phyloP scores from a whole-genome alignment of 371 early-diverging fungal species.

The Mortierella sp. region DNA sequence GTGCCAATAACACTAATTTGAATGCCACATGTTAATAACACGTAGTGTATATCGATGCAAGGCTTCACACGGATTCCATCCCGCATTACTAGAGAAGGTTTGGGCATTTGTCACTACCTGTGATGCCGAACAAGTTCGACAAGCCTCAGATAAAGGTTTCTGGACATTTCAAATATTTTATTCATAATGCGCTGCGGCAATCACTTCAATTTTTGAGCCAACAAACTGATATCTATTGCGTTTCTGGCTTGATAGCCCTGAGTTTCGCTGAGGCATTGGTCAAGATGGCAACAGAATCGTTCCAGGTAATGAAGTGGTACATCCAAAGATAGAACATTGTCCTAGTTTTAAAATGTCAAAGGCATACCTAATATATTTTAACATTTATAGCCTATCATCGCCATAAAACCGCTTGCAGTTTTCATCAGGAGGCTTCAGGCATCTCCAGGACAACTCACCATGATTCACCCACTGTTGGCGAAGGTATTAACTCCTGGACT shows the following conservation, averaged over 20 bases:
- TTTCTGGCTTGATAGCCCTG: slow-evolving; percentile 48
- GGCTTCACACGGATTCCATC: slow-evolving; percentile 53
- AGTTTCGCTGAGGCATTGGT: slow-evolving; percentile 63
- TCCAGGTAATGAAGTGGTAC: slow-evolving; percentile 23
- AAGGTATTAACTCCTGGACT: slow-evolving; percentile 50
- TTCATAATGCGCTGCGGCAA: slow-evolving; percentile 38
- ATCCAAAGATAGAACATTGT: not conserved
- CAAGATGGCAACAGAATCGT: slow-evolving; percentile 56
- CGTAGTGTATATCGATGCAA: slow-evolving; percentile 49
- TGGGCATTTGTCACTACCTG: slow-evolving; percentile 63
- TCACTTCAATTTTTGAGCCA: not conserved
- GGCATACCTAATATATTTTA: not conserved
- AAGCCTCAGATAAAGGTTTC: slow-evolving; percentile 63
- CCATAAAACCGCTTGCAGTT: slow-evolving; percentile 57
- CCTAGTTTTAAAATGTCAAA: not conserved
- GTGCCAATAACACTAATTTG: not conserved
- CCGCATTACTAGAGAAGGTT: slow-evolving; percentile 42
- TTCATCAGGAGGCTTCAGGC: slow-evolving; percentile 60
- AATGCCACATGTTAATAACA: not conserved
- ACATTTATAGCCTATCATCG: slow-evolving; percentile 58
- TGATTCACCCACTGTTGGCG: slow-evolving; percentile 68
- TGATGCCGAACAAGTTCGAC: slow-evolving; percentile 60
- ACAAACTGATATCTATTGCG: slow-evolving; percentile 6
- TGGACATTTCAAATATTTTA: not conserved
- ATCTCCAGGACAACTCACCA: slow-evolving; percentile 61